phyloP scores from a whole-genome alignment of 164 flowering plant genomes.

The Vitis cinerea region DNA sequence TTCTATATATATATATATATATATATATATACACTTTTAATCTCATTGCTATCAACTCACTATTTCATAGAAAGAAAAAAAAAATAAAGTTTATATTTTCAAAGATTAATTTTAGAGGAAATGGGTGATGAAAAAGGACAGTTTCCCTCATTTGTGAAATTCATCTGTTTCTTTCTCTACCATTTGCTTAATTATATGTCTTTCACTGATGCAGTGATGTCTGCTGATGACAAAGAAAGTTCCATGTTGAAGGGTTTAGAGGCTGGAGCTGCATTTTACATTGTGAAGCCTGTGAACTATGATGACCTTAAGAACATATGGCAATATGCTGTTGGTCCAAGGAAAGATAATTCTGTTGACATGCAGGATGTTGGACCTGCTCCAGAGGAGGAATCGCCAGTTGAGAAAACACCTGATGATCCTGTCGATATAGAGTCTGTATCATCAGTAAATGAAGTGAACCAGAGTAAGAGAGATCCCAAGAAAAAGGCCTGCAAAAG shows the following conservation, averaged over 20 bases:
- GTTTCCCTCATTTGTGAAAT: too few relatives aligned
- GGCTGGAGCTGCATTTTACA: constrained; percentile 37
- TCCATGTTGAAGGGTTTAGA: constrained; percentile 27
- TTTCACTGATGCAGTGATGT: constrained; percentile 41
- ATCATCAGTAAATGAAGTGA: constrained; percentile 16
- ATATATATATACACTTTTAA: neutral
- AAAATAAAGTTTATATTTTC: too few relatives aligned
- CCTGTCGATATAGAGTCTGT: constrained; percentile 2
- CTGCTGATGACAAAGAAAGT: constrained; percentile 37
- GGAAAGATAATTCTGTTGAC: constrained; percentile 8
- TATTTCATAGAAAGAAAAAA: too few relatives aligned
- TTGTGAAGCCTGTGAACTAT: constrained; percentile 38
- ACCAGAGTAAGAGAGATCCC: neutral
- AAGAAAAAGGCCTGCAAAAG: constrained; percentile 13
- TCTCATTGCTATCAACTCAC: too few relatives aligned
- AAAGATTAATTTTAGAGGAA: too few relatives aligned
- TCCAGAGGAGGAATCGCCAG: neutral
- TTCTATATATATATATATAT: too few relatives aligned
- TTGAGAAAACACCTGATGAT: neutral
- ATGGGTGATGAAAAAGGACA: too few relatives aligned
- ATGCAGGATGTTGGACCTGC: constrained; percentile 5
- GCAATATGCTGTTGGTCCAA: constrained; percentile 31
- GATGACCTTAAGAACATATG: constrained; percentile 38
- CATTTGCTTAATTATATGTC: neutral
- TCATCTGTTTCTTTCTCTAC: too few relatives aligned